Evolutionary conservation across 495 filamentous ascomycete genomes (phyloP).

Genomic region (Penicillium bovifimosum): DNA sequence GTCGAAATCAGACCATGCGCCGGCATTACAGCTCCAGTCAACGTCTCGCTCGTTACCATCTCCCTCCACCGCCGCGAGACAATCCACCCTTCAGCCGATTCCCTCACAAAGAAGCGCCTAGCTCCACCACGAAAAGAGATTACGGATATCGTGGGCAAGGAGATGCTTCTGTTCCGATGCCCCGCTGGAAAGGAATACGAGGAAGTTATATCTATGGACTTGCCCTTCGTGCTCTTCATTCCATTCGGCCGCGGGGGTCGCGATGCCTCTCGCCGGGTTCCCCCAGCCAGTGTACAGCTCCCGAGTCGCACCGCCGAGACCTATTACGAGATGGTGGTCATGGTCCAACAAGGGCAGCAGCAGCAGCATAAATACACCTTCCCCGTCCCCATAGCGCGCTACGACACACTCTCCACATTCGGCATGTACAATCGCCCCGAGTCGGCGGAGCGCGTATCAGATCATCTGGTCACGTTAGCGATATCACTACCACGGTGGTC

Average conservation of each 20-base stretch:
- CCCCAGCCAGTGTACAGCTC: slow-evolving; percentile 86
- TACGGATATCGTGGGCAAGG: slow-evolving; percentile 88
- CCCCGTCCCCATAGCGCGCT: slow-evolving; percentile 83
- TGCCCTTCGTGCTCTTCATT: slow-evolving; percentile 96
- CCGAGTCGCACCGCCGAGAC: slow-evolving; percentile 91
- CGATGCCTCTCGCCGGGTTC: slow-evolving; percentile 81
- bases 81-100: slow-evolving; percentile 93
- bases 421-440: slow-evolving; percentile 99
- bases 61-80: slow-evolving; percentile 89
- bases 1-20: slow-evolving; percentile 88
- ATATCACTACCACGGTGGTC: slow-evolving; percentile 93
- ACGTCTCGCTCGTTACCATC: slow-evolving; percentile 89
- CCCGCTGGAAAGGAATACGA: slow-evolving; percentile 77
- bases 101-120: slow-evolving; percentile 83
- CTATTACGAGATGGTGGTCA: slow-evolving; percentile 93
- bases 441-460: slow-evolving; percentile 72
- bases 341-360: slow-evolving; percentile 80
- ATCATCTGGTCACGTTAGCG: slow-evolving; percentile 86
- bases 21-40: slow-evolving; percentile 81
- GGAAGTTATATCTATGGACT: slow-evolving; percentile 89
- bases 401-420: slow-evolving; percentile 95
- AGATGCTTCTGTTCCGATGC: slow-evolving; percentile 87
- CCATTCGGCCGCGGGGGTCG: slow-evolving; percentile 86
- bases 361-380: slow-evolving; percentile 87
- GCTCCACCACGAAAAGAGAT: slow-evolving; percentile 90